Conservation (phyloP, 176 grass and related monocot genomes). For the Aegilops longissima region DNA sequence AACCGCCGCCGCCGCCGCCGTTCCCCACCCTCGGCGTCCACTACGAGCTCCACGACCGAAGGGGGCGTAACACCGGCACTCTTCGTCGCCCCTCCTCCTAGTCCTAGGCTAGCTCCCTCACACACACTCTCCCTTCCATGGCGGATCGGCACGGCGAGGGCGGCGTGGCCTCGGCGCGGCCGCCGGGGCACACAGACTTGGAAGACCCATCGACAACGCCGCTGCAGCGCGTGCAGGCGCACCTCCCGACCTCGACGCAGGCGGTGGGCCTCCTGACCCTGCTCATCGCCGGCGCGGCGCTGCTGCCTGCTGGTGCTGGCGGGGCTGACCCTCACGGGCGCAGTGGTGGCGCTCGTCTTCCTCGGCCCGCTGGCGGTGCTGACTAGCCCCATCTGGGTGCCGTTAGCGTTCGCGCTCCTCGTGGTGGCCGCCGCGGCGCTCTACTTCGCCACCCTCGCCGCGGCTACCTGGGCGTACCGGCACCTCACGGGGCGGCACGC, state of each 20-base stretch:
- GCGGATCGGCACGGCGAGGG: conserved; percentile 20
- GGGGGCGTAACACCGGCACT: no score
- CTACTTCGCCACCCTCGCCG: conserved; percentile 45
- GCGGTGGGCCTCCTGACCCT: conserved; percentile 77
- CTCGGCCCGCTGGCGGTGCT: conserved; percentile 20
- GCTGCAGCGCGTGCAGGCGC: conserved; percentile 51
- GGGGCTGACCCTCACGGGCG: conserved; percentile 51
- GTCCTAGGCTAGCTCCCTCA: no score
- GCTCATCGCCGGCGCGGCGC: conserved; percentile 47
- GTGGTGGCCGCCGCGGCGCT: conserved; percentile 42
- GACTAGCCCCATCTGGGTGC: conserved; percentile 87
- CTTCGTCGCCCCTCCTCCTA: no score
- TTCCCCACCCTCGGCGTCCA: no score
- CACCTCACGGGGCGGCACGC: conserved; percentile 61
- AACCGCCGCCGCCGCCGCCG: no score
- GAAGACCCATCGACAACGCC: conserved; percentile 7
- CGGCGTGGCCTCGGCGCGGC: background rate
- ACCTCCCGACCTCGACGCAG: conserved; percentile 68
- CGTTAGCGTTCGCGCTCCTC: conserved; percentile 42
- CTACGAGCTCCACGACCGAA: no score
- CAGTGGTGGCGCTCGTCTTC: conserved; percentile 34
- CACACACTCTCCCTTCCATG: no score
- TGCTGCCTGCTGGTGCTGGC: conserved; percentile 49
- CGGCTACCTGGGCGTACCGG: conserved; percentile 62
- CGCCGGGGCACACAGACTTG: background rate